These are phyloP conservation scores for Daldinia grandis DNA, from an alignment of 495 filamentous ascomycete species.

Conservation along the genomic window DNA sequence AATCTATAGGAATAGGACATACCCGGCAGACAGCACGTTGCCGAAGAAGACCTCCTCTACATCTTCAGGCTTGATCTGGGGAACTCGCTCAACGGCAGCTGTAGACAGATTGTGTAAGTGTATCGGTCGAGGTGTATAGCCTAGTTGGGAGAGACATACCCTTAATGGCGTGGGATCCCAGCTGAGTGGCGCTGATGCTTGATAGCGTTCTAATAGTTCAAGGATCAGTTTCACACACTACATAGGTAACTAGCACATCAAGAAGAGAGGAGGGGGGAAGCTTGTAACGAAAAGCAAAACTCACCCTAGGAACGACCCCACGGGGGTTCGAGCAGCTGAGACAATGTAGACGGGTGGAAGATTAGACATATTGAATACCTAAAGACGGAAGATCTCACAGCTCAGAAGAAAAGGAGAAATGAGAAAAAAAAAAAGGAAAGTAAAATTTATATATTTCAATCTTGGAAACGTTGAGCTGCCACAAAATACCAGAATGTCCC, in stretches of 20 bases:
- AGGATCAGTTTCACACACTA: constrained; percentile 34
- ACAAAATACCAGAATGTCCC: not conserved
- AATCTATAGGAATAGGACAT: constrained; percentile 54
- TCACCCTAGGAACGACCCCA: constrained; percentile 93
- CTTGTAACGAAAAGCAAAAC: constrained; percentile 35
- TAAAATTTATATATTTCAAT: constrained; percentile 13
- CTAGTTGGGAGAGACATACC: constrained; percentile 57
- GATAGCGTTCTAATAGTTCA: constrained; percentile 70
- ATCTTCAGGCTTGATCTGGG: constrained; percentile 81
- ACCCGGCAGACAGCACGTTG: constrained; percentile 97
- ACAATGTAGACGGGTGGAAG: constrained; percentile 94
- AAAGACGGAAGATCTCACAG: constrained; percentile 8
- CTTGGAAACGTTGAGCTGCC: constrained; percentile 19
- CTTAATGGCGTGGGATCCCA: constrained; percentile 93
- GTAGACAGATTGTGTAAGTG: constrained; percentile 32
- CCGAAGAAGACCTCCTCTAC: constrained; percentile 98
- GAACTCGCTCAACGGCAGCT: constrained; percentile 87
- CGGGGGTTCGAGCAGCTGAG: constrained; percentile 85
- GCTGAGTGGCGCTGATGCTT: constrained; percentile 82
- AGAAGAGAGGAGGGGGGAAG: constrained; percentile 8
- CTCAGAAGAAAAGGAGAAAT: constrained; percentile 14
- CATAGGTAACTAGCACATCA: not conserved
- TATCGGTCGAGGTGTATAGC: not conserved
- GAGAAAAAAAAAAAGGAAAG: not conserved
- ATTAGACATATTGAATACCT: constrained; percentile 63